These are phyloP conservation scores for Leptographium flavum DNA, from an alignment of 2,329 filamentous ascomycete species.

Conservation along the genomic window DNA sequence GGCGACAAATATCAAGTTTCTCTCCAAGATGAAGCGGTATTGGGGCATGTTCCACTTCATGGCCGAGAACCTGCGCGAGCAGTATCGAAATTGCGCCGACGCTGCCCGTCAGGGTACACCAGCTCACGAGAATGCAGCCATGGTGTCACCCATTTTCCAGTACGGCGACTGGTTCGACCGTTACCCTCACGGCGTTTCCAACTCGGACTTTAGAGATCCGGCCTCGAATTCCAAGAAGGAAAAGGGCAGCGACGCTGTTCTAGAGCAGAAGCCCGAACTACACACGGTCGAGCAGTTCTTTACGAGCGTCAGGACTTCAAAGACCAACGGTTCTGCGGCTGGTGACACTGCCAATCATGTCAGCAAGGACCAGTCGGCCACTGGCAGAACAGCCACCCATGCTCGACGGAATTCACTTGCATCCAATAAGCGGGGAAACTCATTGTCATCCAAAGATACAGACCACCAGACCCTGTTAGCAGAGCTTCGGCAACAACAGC, in stretches of 20 bases:
- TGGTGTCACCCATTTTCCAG: constrained; percentile 60
- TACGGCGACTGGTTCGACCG: constrained; percentile 97
- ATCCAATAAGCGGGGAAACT: constrained; percentile 20
- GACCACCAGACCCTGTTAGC: constrained; percentile 24
- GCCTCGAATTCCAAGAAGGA: constrained; percentile 54
- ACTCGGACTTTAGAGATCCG: constrained; percentile 70
- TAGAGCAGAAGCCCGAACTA: constrained; percentile 75
- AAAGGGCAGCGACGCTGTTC: constrained; percentile 70
- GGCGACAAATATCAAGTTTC: constrained; percentile 74
- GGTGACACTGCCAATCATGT: not conserved
- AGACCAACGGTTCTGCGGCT: constrained; percentile 21
- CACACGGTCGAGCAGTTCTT: constrained; percentile 94
- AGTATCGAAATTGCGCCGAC: constrained; percentile 76
- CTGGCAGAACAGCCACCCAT: constrained; percentile 12
- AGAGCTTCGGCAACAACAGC: constrained; percentile 19
- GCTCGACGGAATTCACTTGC: constrained; percentile 24
- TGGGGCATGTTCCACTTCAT: constrained; percentile 99
- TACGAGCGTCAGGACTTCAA: constrained; percentile 55
- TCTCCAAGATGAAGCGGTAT: constrained; percentile 90
- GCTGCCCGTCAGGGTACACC: constrained; percentile 55
- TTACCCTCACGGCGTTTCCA: constrained; percentile 83
- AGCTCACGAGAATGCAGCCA: constrained; percentile 25
- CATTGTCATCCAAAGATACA: constrained; percentile 14
- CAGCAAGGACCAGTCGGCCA: not conserved
- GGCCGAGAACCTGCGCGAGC: constrained; percentile 78